These are phyloP conservation scores for Syzygium grande DNA, from an alignment of 345 rosid species.

Conservation along the genomic window DNA sequence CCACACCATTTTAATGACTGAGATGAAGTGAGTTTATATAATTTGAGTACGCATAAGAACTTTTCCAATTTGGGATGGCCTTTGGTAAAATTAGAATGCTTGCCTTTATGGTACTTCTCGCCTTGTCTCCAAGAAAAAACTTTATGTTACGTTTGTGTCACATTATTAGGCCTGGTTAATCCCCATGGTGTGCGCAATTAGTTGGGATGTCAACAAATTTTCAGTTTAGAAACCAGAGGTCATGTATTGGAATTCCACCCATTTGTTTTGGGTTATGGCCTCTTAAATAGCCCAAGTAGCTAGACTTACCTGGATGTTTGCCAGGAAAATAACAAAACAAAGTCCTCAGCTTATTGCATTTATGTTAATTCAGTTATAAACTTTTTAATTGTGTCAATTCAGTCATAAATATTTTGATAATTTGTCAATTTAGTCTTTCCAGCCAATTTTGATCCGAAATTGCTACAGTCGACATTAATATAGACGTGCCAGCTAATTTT, in stretches of 20 bases:
- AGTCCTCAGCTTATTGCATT: no score
- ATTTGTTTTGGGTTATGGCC: not conserved
- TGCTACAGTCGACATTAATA: not conserved
- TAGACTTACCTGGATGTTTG: not conserved
- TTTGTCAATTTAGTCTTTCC: no score
- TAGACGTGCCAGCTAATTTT: not conserved
- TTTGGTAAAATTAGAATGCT: not conserved
- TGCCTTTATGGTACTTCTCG: not conserved
- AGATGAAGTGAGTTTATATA: not conserved
- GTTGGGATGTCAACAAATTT: not conserved
- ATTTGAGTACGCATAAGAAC: not conserved
- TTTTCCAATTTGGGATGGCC: not conserved
- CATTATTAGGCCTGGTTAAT: not conserved
- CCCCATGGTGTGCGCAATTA: not conserved
- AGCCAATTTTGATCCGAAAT: not conserved
- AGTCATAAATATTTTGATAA: no score
- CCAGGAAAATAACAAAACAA: not conserved
- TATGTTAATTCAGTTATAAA: not conserved
- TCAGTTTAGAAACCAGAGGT: not conserved
- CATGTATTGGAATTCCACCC: rapidly evolving
- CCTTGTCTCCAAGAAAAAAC: not conserved
- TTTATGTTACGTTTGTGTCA: not conserved
- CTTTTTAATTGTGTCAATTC: not conserved
- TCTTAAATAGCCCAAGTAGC: not conserved
- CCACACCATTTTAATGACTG: not conserved